Base-by-base conservation (phyloP, 2,329 filamentous ascomycete species). In the Diplocarpon mali region DNA sequence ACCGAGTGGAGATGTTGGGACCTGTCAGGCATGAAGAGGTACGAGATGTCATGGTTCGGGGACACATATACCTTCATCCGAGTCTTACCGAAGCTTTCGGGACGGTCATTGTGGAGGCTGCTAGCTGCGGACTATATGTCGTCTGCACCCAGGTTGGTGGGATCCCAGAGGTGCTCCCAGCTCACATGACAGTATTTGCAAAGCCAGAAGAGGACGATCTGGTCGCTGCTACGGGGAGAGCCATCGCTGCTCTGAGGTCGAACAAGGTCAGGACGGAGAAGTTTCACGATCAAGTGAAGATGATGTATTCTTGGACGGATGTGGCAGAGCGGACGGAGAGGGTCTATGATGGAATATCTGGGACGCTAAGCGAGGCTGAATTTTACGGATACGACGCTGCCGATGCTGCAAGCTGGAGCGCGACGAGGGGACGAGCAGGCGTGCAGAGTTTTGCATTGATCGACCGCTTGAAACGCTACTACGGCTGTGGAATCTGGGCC, bases 301-400 rank as follows among this genome's bases (percentile, higher is more conserved):
- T 85, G 69, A 96, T 96, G 92, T 98, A 98, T 67, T 94, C 87
- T 1, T 98, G 92, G 92, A 85, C 85, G 24, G 90, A 98, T 62
- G 90, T 98, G 24, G 92, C 92, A 12, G 76, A 84, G 56, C 83
- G 92, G 44, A 96, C 92, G 0, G 92, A 98, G 66, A 76, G 90
- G 27, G 92, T 98, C 0, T 98, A 98, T 64, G 80, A 94, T 61
- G 86, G 92, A 38, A 93, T 98, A 55, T 86, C 80, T 2, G 89
- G 88, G 7, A 80, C 79, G n/a, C 80, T 94, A 42, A 80, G 77
- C 52, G 86, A 93, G 56, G 80, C 84, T 43, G 86, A 93, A 48
- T 94, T 94, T 58, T 95, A 95, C 60, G 86, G 86, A 13, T 83
- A 85, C 59, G 80, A 86, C 44, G 77, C 80, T 3, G 77, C 74